Evolutionary conservation across 139 green algal genomes (phyloP).

Genomic region (Spirogloea muscicola): DNA sequence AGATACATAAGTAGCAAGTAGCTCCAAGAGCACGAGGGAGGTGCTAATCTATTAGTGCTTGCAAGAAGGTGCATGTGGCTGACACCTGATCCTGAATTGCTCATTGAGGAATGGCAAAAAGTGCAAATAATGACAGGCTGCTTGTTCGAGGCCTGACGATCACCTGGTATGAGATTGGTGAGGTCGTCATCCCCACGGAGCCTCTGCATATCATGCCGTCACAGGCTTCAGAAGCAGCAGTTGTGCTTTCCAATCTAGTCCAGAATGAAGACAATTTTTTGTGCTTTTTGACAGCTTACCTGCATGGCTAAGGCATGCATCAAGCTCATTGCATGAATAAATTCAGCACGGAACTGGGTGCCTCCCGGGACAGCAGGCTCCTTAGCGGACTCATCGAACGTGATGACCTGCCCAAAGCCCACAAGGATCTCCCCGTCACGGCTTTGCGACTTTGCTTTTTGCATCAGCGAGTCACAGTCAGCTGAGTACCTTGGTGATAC

Average conservation of each 20-base stretch:
- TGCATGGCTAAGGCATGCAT: conserved; percentile 40
- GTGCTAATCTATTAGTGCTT: background rate
- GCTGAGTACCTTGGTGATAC: no score
- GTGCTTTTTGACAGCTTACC: conserved; percentile 4
- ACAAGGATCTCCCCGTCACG: background rate
- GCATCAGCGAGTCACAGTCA: background rate
- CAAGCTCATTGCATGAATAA: conserved; percentile 32
- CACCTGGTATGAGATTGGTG: conserved; percentile 12
- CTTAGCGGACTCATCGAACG: conserved; percentile 34
- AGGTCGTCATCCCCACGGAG: conserved; percentile 14
- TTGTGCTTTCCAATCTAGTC: background rate
- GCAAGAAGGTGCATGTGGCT: background rate
- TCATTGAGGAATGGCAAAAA: background rate
- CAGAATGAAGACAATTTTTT: no score
- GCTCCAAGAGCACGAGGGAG: no score
- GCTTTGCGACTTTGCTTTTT: background rate
- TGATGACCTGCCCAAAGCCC: conserved; percentile 25
- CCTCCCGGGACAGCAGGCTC: conserved; percentile 14
- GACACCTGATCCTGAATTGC: background rate
- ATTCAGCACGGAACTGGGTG: conserved; percentile 28
- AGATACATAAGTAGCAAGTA: background rate
- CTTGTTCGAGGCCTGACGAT: background rate
- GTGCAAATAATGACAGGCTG: background rate
- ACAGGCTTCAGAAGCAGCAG: background rate
- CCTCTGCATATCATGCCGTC: background rate